phyloP scores from a whole-genome alignment of 257 asterid species.

The Solanum bulbocastanum region DNA sequence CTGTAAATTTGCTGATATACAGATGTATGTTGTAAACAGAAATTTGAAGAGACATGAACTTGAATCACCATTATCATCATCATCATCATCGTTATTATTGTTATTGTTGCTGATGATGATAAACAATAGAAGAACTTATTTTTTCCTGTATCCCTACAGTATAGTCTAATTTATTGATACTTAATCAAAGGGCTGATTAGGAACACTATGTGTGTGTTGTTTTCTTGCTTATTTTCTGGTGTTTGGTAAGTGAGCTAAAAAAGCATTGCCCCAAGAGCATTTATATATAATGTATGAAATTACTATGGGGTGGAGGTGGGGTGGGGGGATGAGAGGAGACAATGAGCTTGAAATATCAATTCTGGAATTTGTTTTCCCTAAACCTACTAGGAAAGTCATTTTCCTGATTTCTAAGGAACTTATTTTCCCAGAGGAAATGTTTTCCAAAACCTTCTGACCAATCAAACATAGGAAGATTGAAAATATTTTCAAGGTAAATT shows the following conservation, averaged over 20 bases:
- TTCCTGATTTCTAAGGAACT: neutral
- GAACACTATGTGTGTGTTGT: neutral
- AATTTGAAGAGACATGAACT: neutral
- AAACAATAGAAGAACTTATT: neutral
- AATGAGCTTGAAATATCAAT: neutral
- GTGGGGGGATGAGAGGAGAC: neutral
- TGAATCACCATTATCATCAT: neutral
- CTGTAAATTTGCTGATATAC: neutral
- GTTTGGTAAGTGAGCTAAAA: neutral
- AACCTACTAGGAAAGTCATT: neutral
- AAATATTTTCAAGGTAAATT: neutral
- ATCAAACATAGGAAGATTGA: neutral
- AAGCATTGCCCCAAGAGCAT: neutral
- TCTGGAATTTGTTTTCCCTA: neutral
- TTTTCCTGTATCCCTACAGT: neutral
- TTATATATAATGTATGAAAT: neutral
- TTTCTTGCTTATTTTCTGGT: neutral
- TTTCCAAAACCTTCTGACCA: neutral
- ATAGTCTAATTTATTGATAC: neutral
- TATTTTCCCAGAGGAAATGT: neutral
- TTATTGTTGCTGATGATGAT: neutral
- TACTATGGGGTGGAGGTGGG: neutral
- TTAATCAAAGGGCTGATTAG: neutral
- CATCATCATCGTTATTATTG: neutral
- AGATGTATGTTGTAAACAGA: neutral